Percentiles rank a stretch among this genome's conserved stretches.
phyloP scores from a whole-genome alignment of 2,329 filamentous ascomycete genomes.

The Plenodomus lindquistii region DNA sequence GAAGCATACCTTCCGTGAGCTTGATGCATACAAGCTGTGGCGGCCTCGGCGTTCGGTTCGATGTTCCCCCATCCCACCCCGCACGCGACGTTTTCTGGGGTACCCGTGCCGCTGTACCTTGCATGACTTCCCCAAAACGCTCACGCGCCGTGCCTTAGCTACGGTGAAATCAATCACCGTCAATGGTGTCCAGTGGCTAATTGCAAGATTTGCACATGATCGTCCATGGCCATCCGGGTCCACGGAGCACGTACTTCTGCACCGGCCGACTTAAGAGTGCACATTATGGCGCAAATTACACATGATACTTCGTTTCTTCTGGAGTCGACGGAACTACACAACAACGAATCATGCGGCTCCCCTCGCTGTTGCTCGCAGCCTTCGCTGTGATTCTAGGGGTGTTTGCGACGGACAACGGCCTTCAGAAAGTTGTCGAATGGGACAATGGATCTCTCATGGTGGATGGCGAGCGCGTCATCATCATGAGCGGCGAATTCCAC shows the following conservation, averaged over 20 bases:
- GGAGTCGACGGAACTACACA: no score
- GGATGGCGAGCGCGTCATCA: slow-evolving; percentile 54
- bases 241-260: neutral
- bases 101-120: neutral
- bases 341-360: slow-evolving; percentile 10
- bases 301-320: neutral
- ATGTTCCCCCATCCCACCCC: neutral
- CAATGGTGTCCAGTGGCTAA: neutral
- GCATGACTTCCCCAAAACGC: neutral
- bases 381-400: slow-evolving; percentile 14
- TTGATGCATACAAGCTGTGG: neutral
- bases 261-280: neutral
- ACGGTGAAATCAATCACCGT: neutral
- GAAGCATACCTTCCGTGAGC: neutral
- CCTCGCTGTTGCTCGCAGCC: slow-evolving; percentile 7
- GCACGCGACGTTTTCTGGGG: neutral
- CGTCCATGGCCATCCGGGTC: neutral
- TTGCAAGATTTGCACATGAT: neutral
- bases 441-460: slow-evolving; percentile 57
- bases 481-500: slow-evolving; percentile 58
- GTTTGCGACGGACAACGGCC: slow-evolving; percentile 31
- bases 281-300: neutral
- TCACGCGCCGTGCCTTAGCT: neutral
- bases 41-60: neutral
- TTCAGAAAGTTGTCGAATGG: slow-evolving; percentile 52